Base-by-base conservation (phyloP, 2,329 filamentous ascomycete genomes). In the Coleophoma eucalyptorum region DNA sequence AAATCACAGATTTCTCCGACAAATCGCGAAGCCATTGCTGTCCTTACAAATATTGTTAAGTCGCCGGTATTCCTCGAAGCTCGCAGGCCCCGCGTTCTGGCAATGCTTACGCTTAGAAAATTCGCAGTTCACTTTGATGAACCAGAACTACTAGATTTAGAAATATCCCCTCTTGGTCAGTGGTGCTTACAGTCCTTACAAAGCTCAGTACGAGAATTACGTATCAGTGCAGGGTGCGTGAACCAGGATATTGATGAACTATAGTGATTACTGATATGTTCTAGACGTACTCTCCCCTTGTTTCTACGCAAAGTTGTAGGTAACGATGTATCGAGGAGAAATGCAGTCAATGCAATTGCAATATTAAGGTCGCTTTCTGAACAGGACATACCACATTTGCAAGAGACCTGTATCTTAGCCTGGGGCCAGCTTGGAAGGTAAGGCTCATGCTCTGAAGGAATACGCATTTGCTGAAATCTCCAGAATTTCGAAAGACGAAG, bases 331-430 rank as follows among this genome's bases (percentile, higher is more conserved):
- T 65, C 79, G 5, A 69, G 73, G 34, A 78, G 75, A 49, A 94
- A 97, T 60, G 80, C 89, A 50, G 78, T 85, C 46, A 81, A 83
- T 50, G 81, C 82, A 1, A 74, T 97, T 6, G 80, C 86, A 31
- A 81, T 89, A 59, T 73, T 97, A 10, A 86, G 84, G 55, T 80
- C 76, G 4, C 75, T 95, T 11, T 89, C 87, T 1, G 85, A 89
- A 43, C 85, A 84, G 51, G 80, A 84, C 49, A 75, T 82, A 7
- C 69, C 84, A 5, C 77, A 83, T 53, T 72, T 92, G 42, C 86
- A 91, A 46, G 93, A 97, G 68, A 92, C 90, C 16, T 86, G 89
- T 56, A 86, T 97, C 51, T 75, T 94, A 69, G 87, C 89, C 13
- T 91, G 93, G 81, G 87, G 88, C n/a, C 86, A 90, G 63, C 76